These are phyloP conservation scores for Oehlia diaphana DNA, from an alignment of 192 early-diverging fungal species.

Conservation along the genomic window DNA sequence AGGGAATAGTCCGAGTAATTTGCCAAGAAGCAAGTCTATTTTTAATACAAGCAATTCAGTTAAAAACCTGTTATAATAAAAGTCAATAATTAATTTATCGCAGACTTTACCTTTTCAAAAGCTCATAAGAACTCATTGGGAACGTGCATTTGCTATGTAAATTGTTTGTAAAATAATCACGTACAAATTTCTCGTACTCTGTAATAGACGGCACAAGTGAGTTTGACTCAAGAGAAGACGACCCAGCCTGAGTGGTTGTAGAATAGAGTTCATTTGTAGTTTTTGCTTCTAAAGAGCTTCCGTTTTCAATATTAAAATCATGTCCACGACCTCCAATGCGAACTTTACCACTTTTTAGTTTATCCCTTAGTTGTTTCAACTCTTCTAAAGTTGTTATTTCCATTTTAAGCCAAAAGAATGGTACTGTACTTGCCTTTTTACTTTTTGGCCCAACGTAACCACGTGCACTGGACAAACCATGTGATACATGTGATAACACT, in stretches of 20 bases:
- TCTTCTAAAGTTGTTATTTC: background rate
- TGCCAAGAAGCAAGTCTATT: constrained; percentile 10
- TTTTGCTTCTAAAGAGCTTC: too few relatives aligned
- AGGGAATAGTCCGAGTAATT: background rate
- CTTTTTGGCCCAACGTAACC: too few relatives aligned
- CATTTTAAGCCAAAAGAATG: background rate
- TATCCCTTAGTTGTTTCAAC: background rate
- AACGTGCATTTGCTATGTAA: background rate
- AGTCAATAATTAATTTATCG: background rate
- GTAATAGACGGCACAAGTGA: background rate
- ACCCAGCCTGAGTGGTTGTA: too few relatives aligned
- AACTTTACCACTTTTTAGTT: background rate
- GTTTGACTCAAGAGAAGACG: background rate
- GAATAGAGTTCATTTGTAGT: background rate
- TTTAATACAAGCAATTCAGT: background rate
- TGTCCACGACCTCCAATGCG: background rate
- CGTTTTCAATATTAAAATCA: background rate
- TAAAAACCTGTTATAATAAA: background rate
- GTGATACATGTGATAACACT: too few relatives aligned
- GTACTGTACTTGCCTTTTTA: too few relatives aligned
- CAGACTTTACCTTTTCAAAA: constrained; percentile 17
- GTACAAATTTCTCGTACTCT: constrained; percentile 1
- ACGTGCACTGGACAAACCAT: too few relatives aligned
- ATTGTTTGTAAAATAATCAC: constrained; percentile 19
- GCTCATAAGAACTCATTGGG: constrained; percentile 5